phyloP scores from a whole-genome alignment of 495 filamentous ascomycete species.

The Penicillium tannophilum region DNA sequence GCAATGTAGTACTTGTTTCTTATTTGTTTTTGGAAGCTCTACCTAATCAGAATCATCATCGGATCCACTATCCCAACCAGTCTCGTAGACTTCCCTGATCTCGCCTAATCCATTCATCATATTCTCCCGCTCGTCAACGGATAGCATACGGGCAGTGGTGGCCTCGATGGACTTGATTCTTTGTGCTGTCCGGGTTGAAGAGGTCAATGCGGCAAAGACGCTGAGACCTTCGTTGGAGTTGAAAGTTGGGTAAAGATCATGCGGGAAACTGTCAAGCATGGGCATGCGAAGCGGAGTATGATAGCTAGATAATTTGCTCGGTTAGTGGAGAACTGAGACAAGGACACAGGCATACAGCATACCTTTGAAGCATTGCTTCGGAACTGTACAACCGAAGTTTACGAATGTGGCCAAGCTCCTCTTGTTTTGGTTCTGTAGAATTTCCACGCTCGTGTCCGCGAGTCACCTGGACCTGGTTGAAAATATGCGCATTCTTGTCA shows the following conservation, averaged over 20 bases:
- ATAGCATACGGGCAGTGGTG: conserved; percentile 58
- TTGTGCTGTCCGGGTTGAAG: conserved; percentile 68
- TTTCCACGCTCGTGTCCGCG: conserved; percentile 45
- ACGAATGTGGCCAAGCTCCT: conserved; percentile 35
- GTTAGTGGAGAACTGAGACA: conserved; percentile 1
- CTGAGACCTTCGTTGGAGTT: conserved; percentile 47
- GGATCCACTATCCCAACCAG: conserved; percentile 85
- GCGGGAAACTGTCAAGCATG: conserved; percentile 78
- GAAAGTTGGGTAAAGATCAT: conserved; percentile 57
- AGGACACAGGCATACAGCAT: conserved; percentile 18
- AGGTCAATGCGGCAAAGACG: conserved; percentile 68
- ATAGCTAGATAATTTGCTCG: conserved; percentile 41
- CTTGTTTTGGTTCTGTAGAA: conserved; percentile 29
- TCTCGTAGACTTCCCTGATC: conserved; percentile 84
- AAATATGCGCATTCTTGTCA: conserved; percentile 54
- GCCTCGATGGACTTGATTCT: conserved; percentile 67
- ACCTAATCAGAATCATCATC: conserved; percentile 75
- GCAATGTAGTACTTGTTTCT: too few species aligned
- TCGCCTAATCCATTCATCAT: conserved; percentile 82
- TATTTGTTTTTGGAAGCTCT: neutral
- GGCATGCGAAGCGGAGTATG: conserved; percentile 68
- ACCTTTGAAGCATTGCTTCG: conserved; percentile 63
- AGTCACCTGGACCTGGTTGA: conserved; percentile 58
- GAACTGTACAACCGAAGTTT: conserved; percentile 41
- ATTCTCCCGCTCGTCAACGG: conserved; percentile 77